Conservation (phyloP, 1,139 yeast genomes). For the Candida labiduridarum region DNA sequence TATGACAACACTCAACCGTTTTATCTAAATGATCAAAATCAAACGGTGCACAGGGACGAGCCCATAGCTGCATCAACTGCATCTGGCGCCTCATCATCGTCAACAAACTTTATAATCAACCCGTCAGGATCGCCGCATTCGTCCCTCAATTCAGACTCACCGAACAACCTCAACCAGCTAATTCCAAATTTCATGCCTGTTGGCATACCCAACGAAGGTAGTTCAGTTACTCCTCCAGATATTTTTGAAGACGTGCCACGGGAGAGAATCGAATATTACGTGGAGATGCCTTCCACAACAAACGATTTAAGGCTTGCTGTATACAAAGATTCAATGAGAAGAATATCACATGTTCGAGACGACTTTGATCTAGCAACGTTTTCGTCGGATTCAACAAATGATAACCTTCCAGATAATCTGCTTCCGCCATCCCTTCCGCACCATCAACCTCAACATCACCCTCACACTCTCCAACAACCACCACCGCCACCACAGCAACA, state of each 20-base stretch:
- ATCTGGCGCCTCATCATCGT: not conserved
- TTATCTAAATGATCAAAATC: not conserved
- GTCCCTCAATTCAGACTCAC: slow-evolving; percentile 15
- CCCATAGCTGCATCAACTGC: not conserved
- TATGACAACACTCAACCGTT: not conserved
- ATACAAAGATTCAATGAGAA: slow-evolving; percentile 21
- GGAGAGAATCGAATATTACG: slow-evolving; percentile 11
- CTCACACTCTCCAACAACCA: not conserved
- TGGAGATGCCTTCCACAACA: slow-evolving; percentile 15
- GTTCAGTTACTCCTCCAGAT: slow-evolving; percentile 14
- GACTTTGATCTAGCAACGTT: slow-evolving; percentile 4
- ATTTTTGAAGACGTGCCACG: slow-evolving; percentile 13
- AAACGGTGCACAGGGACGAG: slow-evolving; percentile 4
- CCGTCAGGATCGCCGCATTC: slow-evolving; percentile 10
- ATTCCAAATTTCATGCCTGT: slow-evolving; percentile 12
- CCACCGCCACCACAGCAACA: not conserved
- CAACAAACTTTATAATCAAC: not conserved
- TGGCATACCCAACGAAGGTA: slow-evolving; percentile 15
- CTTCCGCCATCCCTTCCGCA: not conserved
- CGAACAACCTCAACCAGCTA: slow-evolving; percentile 14
- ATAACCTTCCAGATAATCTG: not conserved
- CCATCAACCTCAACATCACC: not conserved
- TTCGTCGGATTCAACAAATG: slow-evolving; percentile 5
- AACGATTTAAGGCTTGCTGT: slow-evolving; percentile 23
- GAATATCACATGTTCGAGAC: slow-evolving; percentile 9